phyloP scores from a whole-genome alignment of 2,329 filamentous ascomycete genomes.

The Paecilomyces niveus region DNA sequence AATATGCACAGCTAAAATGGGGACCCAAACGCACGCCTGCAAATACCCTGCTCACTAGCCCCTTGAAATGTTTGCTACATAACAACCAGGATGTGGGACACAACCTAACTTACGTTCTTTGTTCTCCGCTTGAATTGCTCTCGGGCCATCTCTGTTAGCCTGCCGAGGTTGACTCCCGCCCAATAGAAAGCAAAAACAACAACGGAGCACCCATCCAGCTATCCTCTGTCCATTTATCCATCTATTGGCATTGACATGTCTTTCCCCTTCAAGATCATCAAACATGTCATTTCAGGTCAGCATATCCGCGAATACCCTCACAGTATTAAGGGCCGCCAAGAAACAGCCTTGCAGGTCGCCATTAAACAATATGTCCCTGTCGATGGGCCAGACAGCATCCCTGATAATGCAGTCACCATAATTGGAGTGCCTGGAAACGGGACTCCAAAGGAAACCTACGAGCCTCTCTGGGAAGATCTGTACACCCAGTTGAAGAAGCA shows the following conservation, averaged over 20 bases:
- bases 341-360: slow-evolving; percentile 43
- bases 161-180: no score
- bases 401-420: slow-evolving; percentile 22
- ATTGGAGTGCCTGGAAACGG: slow-evolving; percentile 10
- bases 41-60: no score
- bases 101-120: no score
- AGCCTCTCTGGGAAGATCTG: slow-evolving; percentile 77
- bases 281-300: slow-evolving; percentile 42
- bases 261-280: slow-evolving; percentile 23
- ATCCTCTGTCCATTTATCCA: no score
- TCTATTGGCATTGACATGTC: neutral
- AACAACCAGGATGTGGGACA: no score
- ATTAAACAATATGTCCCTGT: slow-evolving; percentile 52
- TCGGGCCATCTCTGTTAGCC: no score
- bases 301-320: slow-evolving; percentile 50
- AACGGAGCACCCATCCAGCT: no score
- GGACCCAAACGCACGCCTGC: no score
- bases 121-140: no score
- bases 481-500: slow-evolving; percentile 45
- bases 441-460: slow-evolving; percentile 63
- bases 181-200: no score
- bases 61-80: no score
- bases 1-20: no score
- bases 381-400: slow-evolving; percentile 33
- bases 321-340: slow-evolving; percentile 41